A percentile compares a stretch with the other conserved stretches of the same genome.
Evolutionary conservation across 148 eudicot genomes (phyloP).

Genomic region (Rhododendron mucronatum): DNA sequence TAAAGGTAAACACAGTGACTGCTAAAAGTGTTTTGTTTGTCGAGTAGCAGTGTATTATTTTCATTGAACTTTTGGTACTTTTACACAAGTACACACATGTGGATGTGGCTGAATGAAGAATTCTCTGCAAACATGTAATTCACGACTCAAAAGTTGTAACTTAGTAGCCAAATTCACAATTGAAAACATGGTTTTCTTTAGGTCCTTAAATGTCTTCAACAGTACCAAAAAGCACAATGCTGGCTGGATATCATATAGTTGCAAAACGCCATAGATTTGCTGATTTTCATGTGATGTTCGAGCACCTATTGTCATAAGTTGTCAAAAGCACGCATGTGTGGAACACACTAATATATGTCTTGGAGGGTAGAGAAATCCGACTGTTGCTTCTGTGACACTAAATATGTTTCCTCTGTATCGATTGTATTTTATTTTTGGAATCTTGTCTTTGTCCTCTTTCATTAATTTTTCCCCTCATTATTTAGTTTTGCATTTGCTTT

Average conservation of each 20-base stretch:
- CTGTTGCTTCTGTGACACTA: not conserved
- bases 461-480: not conserved
- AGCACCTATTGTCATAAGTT: not conserved
- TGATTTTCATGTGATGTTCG: not conserved
- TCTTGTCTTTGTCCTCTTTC: not conserved
- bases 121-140: not conserved
- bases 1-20: conserved; percentile 57
- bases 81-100: not conserved
- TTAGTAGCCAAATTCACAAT: not conserved
- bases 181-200: not conserved
- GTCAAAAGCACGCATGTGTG: not conserved
- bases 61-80: not conserved
- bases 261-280: not conserved
- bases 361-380: not conserved
- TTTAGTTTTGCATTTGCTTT: not conserved
- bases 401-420: not conserved
- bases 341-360: not conserved
- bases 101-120: not conserved
- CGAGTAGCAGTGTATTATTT: not conserved
- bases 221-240: not conserved
- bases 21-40: not conserved
- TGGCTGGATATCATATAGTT: not conserved
- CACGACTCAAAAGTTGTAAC: not conserved
- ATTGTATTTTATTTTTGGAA: not conserved
- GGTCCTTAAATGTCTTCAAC: no score